Evolutionary conservation across 495 filamentous ascomycete species (phyloP), one percentile per base, ranked within the genome.

Genomic region (Cairneyella variabilis): DNA sequence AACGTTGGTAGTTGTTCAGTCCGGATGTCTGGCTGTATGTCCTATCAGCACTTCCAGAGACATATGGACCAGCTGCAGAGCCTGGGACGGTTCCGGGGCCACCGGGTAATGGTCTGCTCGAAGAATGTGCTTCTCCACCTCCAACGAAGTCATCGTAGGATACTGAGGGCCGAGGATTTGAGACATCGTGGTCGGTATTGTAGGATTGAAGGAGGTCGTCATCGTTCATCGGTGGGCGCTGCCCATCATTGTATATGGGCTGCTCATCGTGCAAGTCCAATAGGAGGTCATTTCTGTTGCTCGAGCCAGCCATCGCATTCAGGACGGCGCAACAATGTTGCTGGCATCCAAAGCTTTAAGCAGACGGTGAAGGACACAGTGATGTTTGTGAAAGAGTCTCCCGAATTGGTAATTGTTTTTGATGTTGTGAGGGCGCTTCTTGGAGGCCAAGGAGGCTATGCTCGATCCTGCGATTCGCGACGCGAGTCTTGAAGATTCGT

Each of bases 61-160:
- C 53, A 67, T 89, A 88, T 48, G 73, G 75, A 10, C 66, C 65
- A 18, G 34, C 46, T 27, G 9, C 26, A 34, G 16, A 30, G 11
- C 27, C 44, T 34, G 58, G 50, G 7, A 52, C 43, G 38, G 59
- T 46, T 32, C 59, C 69, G n/a, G 78, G 74, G 12, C 79, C 76
- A 44, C 78, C 78, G 48, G 76, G 73, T 57, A 79, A 61, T 54
- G 69, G 69, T 69, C 78, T 64, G 49, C 75, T 68, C 27, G 74
- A 62, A 25, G 74, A 63, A 25, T 52, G 51, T 28, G 51, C 17
- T 70, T 61, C 47, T 59, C 58, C 41, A 66, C 69, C 52, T 62
- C 93, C 95, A 53, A 98, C 83, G 63, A 97, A 98, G 47, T 91
- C 83, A 74, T 97, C 93, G 67, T 97, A 96, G 27, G 92, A 96